These are phyloP conservation scores for Claviceps paspali DNA, from an alignment of 2,329 filamentous ascomycete genomes.

Conservation along the genomic window DNA sequence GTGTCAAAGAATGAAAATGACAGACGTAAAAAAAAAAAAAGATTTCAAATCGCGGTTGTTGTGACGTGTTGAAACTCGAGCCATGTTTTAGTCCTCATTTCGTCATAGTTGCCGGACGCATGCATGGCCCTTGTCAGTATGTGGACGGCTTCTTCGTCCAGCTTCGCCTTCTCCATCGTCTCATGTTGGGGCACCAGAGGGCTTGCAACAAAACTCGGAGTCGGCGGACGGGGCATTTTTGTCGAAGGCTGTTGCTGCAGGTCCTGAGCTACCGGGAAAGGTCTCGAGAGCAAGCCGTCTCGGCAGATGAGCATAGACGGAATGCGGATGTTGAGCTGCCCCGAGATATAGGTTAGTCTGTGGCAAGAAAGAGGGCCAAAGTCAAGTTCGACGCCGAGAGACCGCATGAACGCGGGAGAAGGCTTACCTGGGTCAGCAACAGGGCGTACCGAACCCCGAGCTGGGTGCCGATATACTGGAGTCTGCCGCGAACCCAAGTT, in stretches of 20 bases:
- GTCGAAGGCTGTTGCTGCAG: constrained; percentile 31
- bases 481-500: constrained; percentile 36
- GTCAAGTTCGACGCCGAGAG: not conserved
- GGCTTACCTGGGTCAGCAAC: constrained; percentile 36
- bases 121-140: constrained; percentile 25
- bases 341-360: not conserved
- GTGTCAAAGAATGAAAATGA: not conserved
- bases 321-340: constrained; percentile 40
- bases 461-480: constrained; percentile 37
- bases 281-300: constrained; percentile 32
- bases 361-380: not conserved
- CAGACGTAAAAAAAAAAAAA: not conserved
- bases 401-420: no score
- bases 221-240: constrained; percentile 19
- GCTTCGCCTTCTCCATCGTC: constrained; percentile 28
- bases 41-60: constrained; percentile 6
- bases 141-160: constrained; percentile 27
- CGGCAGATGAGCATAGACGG: constrained; percentile 47
- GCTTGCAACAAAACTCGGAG: constrained; percentile 19
- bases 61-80: constrained; percentile 15
- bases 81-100: constrained; percentile 24
- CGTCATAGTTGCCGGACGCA: constrained; percentile 19
- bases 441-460: constrained; percentile 44
- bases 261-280: constrained; percentile 26
- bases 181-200: constrained; percentile 33